Base-by-base conservation (phyloP, 1,284 basidiomycete species). In the Inonotus obliquus region DNA sequence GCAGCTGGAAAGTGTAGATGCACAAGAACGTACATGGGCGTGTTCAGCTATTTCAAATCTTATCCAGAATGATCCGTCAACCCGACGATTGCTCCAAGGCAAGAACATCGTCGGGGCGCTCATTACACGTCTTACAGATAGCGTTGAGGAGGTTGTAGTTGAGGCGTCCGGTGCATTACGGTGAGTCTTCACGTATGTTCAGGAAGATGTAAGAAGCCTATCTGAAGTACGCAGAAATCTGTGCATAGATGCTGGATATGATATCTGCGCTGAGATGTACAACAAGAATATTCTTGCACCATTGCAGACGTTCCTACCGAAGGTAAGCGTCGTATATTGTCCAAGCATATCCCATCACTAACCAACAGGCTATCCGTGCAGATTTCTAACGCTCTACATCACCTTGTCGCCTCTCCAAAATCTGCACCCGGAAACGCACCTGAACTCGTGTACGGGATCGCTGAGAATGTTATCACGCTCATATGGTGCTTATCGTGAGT, bases 201-300 rank as follows among this genome's bases (percentile, higher is more conserved):
- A 37, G 11, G 29, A 39, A 59, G 39, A 17, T 17, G 19, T 44
- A 17, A 44, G 19, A 7, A 44, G 17, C 17, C n/a, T 9, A 21
- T 14, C 52, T 29, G 4, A 29, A 23, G 35, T 17, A 35, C 66
- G 19, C 68, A 95, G 94, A 66, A 98, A 97, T 75, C 75, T 97
- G 25, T 95, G 93, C 68, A 90, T 98, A 69, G 94, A 97, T 70
- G 94, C 92, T 23, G 94, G 94, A 47, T 91, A 91, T 69, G 93
- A 96, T 69, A 91, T 96, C 47, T 95, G 94, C 68, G 91, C 89
- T 2, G 93, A 97, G 74, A 96, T 98, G 92, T 96, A 89, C 75
- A 97, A 98, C 75, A 97, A 97, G 77, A 91, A 91, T 66, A 86
- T 97, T 58, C 78, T 96, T 59, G 80, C 85, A 1, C 91, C 91